Evolutionary conservation across 1,139 yeast genomes (phyloP), one percentile per base, ranked within the genome.

Genomic region (Protomyces macrosporus): DNA sequence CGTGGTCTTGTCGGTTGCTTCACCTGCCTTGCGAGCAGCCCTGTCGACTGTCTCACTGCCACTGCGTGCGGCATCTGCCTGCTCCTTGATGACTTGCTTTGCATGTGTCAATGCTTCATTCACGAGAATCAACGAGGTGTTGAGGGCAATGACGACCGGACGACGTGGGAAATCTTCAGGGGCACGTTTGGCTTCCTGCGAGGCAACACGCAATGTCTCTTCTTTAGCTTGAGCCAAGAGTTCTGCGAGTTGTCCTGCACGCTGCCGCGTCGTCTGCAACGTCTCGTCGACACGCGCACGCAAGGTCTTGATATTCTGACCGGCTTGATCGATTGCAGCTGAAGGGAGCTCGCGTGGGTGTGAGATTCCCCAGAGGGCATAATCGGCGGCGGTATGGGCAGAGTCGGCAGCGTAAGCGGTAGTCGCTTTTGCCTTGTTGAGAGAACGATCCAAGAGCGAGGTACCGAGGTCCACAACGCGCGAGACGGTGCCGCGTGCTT

Each of bases 81-180:
- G 23, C 7, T 51, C 56, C 37, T 58, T 55, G 45, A 58, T 34
- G 53, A 33, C 42, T 16, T 45, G 36, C 42, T 51, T 52, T 14
- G 56, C 56, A 6, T 58, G 56, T 36, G 40, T 50, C 12, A 58
- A 42, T 10, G 56, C 45, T 52, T 58, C 53, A 4, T 52, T 50
- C 16, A 52, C 52, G 16, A 58, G 52, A 35, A 52, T 55, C 7
- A 58, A 42, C 10, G 56, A 50, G 7, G 62, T 42, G 42, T 51
- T 58, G 62, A 58, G 40, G 45, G 53, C 10, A 40, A 56, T 52
- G 32, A 51, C 16, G 36, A 52, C 34, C 10, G 52, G 53, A 14
- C 62, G 52, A 6, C 56, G 30, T 16, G 62, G 62, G 42, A 51
- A 56, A 40, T 52, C 62, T 16, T 58, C 45, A 2, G 62, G 62